These are phyloP conservation scores for Rhizopogon sp. DNA, from an alignment of 768 basidiomycete genomes.

Conservation along the genomic window DNA sequence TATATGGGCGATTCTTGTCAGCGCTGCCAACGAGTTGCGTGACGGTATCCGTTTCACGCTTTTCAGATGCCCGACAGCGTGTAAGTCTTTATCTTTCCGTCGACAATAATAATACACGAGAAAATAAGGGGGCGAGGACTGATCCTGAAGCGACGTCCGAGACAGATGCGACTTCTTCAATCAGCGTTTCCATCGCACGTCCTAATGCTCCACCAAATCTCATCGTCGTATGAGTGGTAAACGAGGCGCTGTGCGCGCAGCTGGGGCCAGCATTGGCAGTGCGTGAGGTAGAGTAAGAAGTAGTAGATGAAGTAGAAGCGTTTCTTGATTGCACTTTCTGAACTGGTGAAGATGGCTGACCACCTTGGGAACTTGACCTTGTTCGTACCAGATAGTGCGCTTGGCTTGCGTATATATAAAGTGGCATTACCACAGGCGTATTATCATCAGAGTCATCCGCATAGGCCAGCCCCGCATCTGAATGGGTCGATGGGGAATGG, in stretches of 20 bases:
- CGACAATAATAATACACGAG: slow-evolving; percentile 29
- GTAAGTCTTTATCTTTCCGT: slow-evolving; percentile 17
- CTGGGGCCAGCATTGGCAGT: slow-evolving; percentile 5
- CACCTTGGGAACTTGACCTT: slow-evolving; percentile 30
- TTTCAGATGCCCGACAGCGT: slow-evolving; percentile 25
- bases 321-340: slow-evolving; percentile 20
- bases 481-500: slow-evolving; percentile 22
- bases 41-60: slow-evolving; percentile 20
- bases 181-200: slow-evolving; percentile 45
- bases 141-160: slow-evolving; percentile 30
- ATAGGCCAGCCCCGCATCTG: slow-evolving; percentile 35
- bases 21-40: slow-evolving; percentile 20
- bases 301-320: slow-evolving; percentile 18
- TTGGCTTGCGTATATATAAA: slow-evolving; percentile 17
- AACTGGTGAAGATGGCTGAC: slow-evolving; percentile 3
- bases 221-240: slow-evolving; percentile 21
- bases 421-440: slow-evolving; percentile 24
- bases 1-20: slow-evolving; percentile 53
- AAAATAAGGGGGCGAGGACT: slow-evolving; percentile 25
- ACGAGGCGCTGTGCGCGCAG: slow-evolving; percentile 20
- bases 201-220: slow-evolving; percentile 36
- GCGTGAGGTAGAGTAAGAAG: slow-evolving; percentile 10
- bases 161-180: slow-evolving; percentile 37
- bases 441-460: slow-evolving; percentile 28
- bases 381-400: slow-evolving; percentile 5